A percentile compares a stretch with the other conserved stretches of the same genome.
phyloP scores from a whole-genome alignment of 768 basidiomycete genomes.

The Clitopilus hobsonii region DNA sequence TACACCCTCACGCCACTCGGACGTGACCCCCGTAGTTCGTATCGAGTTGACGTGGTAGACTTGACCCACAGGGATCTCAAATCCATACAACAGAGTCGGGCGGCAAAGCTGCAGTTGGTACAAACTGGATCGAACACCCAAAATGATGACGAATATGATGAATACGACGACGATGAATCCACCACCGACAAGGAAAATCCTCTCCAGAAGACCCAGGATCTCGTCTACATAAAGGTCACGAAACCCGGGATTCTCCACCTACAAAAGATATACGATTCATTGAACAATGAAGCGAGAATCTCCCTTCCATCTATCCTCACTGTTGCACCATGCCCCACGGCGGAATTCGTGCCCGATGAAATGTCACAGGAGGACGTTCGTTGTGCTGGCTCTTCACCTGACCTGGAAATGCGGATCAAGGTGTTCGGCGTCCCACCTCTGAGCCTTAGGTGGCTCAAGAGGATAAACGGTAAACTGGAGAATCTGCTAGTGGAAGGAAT shows the following conservation, averaged over 20 bases:
- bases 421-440: conserved; percentile 74
- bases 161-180: conserved; percentile 66
- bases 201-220: conserved; percentile 70
- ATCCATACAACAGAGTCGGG: conserved; percentile 55
- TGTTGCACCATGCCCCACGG: conserved; percentile 80
- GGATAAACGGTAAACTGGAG: conserved; percentile 62
- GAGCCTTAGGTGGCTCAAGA: conserved; percentile 72
- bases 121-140: conserved; percentile 25
- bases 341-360: conserved; percentile 53
- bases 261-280: conserved; percentile 66
- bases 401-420: conserved; percentile 54
- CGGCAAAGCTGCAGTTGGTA: conserved; percentile 43
- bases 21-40: conserved; percentile 32
- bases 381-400: conserved; percentile 65
- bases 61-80: conserved; percentile 62
- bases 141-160: conserved; percentile 52
- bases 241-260: conserved; percentile 75
- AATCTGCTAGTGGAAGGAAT: conserved; percentile 82
- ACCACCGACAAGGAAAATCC: conserved; percentile 26
- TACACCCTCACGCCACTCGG: conserved; percentile 74
- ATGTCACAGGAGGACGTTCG: conserved; percentile 39
- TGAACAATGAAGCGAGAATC: conserved; percentile 72
- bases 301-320: conserved; percentile 56
- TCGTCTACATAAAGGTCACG: conserved; percentile 66
- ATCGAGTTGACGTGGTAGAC: conserved; percentile 50